Conservation (phyloP, 2,329 filamentous ascomycete species). For the Sclerotinia subarctica region DNA sequence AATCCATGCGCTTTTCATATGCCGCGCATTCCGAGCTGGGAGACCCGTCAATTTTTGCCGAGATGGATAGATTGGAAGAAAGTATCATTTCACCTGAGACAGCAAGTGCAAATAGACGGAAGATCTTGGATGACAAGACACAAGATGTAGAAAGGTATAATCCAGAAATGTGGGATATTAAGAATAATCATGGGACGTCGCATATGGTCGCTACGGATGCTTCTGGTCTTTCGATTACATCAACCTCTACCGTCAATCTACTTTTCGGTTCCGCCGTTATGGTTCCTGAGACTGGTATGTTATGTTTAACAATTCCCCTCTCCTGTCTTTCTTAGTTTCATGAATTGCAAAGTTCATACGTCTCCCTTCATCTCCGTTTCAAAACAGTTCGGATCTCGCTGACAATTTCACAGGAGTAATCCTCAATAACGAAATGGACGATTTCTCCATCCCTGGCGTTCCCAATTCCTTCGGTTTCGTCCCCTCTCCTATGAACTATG, state of each 20-base stretch:
- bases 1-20: conserved; percentile 88
- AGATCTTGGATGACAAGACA: conserved; percentile 70
- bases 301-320: background rate
- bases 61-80: conserved; percentile 60
- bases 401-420: conserved; percentile 29
- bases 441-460: conserved; percentile 79
- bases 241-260: conserved; percentile 86
- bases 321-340: background rate
- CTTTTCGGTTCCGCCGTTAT: conserved; percentile 78
- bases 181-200: conserved; percentile 70
- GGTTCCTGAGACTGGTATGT: conserved; percentile 74
- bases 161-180: conserved; percentile 60
- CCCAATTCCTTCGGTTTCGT: conserved; percentile 83
- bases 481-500: conserved; percentile 76
- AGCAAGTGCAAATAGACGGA: conserved; percentile 56
- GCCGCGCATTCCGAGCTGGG: conserved; percentile 74
- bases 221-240: conserved; percentile 70
- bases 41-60: conserved; percentile 71
- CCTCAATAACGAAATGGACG: conserved; percentile 60
- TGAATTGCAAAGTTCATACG: background rate
- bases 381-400: background rate
- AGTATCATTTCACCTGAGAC: conserved; percentile 62
- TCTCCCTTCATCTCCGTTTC: background rate
- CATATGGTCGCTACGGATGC: conserved; percentile 71
- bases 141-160: conserved; percentile 73